A percentile compares a stretch with the other conserved stretches of the same genome.
These are phyloP conservation scores for Raffaelea arxii DNA, from an alignment of 2,329 filamentous ascomycete species.

Conservation along the genomic window DNA sequence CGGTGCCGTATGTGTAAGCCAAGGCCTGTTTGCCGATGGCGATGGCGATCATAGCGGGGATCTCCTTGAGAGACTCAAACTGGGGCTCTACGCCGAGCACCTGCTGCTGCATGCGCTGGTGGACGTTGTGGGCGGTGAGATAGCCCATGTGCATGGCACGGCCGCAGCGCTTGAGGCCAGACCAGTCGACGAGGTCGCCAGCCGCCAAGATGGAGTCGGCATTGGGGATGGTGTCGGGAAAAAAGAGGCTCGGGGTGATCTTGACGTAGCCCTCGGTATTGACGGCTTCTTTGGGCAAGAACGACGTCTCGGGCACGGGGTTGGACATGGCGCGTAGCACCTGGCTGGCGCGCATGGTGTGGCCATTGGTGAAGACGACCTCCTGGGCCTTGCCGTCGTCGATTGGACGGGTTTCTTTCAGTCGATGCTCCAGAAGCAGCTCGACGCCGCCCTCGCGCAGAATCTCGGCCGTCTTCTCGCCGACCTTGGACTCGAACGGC, in stretches of 20 bases:
- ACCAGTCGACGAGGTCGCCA: slow-evolving; percentile 62
- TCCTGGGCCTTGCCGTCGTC: slow-evolving; percentile 31
- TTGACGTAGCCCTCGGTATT: slow-evolving; percentile 57
- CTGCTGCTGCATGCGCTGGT: slow-evolving; percentile 47
- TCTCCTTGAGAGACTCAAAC: slow-evolving; percentile 39
- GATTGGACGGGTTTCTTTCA: slow-evolving; percentile 36
- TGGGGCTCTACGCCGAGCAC: slow-evolving; percentile 28
- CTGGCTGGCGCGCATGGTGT: slow-evolving; percentile 49
- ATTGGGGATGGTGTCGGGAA: slow-evolving; percentile 45
- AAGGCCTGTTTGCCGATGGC: slow-evolving; percentile 63
- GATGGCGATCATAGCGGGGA: slow-evolving; percentile 59
- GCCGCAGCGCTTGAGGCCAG: slow-evolving; percentile 71
- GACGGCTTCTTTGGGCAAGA: slow-evolving; percentile 49
- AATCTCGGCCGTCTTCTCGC: slow-evolving; percentile 48
- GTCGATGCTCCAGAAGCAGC: slow-evolving; percentile 50
- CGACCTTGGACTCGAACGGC: slow-evolving; percentile 59
- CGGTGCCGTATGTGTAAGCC: slow-evolving; percentile 47
- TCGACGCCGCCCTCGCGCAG: slow-evolving; percentile 55
- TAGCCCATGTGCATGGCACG: slow-evolving; percentile 66
- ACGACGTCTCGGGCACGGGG: slow-evolving; percentile 50
- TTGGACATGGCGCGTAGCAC: slow-evolving; percentile 63
- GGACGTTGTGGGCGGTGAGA: slow-evolving; percentile 55
- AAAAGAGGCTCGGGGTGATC: slow-evolving; percentile 47
- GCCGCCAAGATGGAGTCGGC: slow-evolving; percentile 53
- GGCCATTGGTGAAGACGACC: slow-evolving; percentile 51